A percentile compares a stretch with the other conserved stretches of the same genome.
Evolutionary conservation across 2,329 filamentous ascomycete species (phyloP).

Genomic region (Biscogniauxia mediterranea): DNA sequence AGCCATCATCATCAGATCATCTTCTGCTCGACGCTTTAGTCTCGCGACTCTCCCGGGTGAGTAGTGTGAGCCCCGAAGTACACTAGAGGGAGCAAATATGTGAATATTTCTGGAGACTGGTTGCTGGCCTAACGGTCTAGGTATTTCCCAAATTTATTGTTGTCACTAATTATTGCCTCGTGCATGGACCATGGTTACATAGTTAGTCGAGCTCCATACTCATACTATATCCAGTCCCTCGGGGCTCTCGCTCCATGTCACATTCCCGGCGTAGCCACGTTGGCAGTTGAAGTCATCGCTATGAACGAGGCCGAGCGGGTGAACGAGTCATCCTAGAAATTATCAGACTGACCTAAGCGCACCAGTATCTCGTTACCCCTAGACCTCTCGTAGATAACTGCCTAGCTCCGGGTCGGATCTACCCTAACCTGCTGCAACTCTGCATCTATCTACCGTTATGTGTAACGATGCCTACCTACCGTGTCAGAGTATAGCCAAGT

Average conservation of each 20-base stretch:
- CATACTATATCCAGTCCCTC: too few species aligned
- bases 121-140: too few species aligned
- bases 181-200: too few species aligned
- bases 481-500: not conserved
- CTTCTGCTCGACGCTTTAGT: not conserved
- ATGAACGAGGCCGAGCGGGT: too few species aligned
- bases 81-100: too few species aligned
- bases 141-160: too few species aligned
- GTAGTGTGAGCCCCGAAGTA: not conserved
- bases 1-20: not conserved
- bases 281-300: too few species aligned
- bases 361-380: not conserved
- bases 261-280: too few species aligned
- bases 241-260: too few species aligned
- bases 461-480: not conserved
- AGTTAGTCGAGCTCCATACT: too few species aligned
- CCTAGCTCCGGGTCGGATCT: not conserved
- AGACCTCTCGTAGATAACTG: not conserved
- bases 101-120: too few species aligned
- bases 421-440: not conserved
- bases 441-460: not conserved
- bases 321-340: not conserved
- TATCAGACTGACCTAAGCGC: not conserved
- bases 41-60: not conserved
- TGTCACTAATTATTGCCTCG: too few species aligned